Percentiles rank a stretch among this genome's conserved stretches.
phyloP scores from a whole-genome alignment of 306 rosid genomes.

The Spatholobus suberectus region DNA sequence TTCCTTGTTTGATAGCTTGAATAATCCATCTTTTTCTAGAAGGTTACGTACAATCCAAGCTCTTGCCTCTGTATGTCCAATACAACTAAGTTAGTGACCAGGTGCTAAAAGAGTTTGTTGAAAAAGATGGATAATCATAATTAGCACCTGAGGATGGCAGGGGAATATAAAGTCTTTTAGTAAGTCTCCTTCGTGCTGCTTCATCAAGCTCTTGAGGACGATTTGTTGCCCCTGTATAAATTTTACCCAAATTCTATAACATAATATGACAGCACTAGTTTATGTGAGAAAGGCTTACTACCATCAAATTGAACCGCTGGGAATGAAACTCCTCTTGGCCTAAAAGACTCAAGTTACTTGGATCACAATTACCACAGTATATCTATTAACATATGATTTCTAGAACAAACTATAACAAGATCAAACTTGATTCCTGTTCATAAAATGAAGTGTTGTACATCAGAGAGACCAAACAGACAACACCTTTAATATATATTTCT shows the following conservation, averaged over 20 bases:
- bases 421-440: not conserved
- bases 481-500: not conserved
- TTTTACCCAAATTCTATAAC: constrained; percentile 29
- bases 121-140: constrained; percentile 24
- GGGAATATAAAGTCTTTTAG: constrained; percentile 91
- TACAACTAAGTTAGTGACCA: constrained; percentile 42
- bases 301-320: constrained; percentile 7
- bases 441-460: not conserved
- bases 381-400: constrained; percentile 8
- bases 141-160: constrained; percentile 83
- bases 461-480: not conserved
- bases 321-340: constrained; percentile 2
- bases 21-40: constrained; percentile 81
- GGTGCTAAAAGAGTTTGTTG: constrained; percentile 20
- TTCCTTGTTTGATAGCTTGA: constrained; percentile 60
- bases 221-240: constrained; percentile 85
- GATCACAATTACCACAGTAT: constrained; percentile 22
- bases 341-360: not conserved
- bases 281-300: not conserved
- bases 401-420: constrained; percentile 11
- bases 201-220: constrained; percentile 98
- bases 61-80: constrained; percentile 78
- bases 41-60: constrained; percentile 70
- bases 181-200: constrained; percentile 95
- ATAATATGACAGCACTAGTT: constrained; percentile 14